Evolutionary conservation across 225 moss, liverwort and hornwort species (phyloP).

Genomic region (Ulota crispa): DNA sequence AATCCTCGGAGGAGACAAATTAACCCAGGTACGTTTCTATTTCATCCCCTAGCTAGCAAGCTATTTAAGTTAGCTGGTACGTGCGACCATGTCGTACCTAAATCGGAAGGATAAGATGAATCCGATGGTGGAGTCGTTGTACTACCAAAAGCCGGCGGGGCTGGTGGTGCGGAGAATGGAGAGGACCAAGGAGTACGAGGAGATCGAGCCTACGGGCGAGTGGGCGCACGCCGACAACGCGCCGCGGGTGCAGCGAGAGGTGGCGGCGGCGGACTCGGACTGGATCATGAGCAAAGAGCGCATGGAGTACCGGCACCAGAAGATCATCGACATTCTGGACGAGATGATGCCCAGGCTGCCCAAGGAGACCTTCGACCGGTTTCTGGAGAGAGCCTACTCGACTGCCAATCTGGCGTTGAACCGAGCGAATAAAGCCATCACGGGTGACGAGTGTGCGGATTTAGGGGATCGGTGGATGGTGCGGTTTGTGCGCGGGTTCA

Average conservation of each 20-base stretch:
- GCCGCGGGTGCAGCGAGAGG: slow-evolving; percentile 36
- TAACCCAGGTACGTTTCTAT: slow-evolving; percentile 31
- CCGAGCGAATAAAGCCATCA: slow-evolving; percentile 40
- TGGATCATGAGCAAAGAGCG: slow-evolving; percentile 58
- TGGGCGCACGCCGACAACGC: slow-evolving; percentile 31
- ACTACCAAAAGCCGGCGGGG: slow-evolving; percentile 46
- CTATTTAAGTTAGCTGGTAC: neutral
- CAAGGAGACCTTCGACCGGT: slow-evolving; percentile 45
- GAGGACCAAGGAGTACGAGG: slow-evolving; percentile 31
- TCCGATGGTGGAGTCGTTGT: slow-evolving; percentile 46
- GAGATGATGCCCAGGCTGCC: slow-evolving; percentile 43
- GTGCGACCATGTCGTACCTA: slow-evolving; percentile 37
- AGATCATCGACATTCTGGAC: slow-evolving; percentile 36
- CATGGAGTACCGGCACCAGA: slow-evolving; percentile 43
- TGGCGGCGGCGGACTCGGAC: slow-evolving; percentile 17
- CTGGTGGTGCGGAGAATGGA: slow-evolving; percentile 42
- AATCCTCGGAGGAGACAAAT: neutral
- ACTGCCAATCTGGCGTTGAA: slow-evolving; percentile 54
- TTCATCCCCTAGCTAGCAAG: neutral
- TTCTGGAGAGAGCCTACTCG: slow-evolving; percentile 50
- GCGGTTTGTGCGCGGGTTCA: slow-evolving; percentile 51
- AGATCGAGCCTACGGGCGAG: slow-evolving; percentile 10
- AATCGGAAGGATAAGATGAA: slow-evolving; percentile 54
- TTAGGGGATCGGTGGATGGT: slow-evolving; percentile 50
- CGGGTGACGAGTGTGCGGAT: slow-evolving; percentile 50